These are phyloP conservation scores for Calonectria crousiana DNA, from an alignment of 2,329 filamentous ascomycete genomes.

Conservation along the genomic window DNA sequence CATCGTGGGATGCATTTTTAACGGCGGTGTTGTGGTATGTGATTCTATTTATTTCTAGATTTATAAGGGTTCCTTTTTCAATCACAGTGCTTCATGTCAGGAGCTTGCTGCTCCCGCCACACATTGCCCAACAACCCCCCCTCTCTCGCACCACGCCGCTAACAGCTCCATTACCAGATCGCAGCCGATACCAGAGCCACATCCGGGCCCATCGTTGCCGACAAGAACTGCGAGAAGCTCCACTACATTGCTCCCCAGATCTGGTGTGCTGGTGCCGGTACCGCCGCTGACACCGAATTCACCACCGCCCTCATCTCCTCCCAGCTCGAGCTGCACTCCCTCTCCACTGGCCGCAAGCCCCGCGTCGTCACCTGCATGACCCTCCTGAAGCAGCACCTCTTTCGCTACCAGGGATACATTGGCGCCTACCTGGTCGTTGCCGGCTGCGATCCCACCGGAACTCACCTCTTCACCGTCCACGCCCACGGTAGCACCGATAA, in stretches of 20 bases:
- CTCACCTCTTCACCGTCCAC: conserved; percentile 97
- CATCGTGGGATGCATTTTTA: conserved; percentile 96
- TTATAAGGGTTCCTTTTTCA: not conserved
- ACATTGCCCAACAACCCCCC: conserved; percentile 20
- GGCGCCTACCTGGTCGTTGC: conserved; percentile 98
- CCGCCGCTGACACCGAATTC: conserved; percentile 98
- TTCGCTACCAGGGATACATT: conserved; percentile 97
- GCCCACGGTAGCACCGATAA: conserved; percentile 99
- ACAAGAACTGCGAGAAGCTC: conserved; percentile 99
- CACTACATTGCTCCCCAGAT: conserved; percentile 99
- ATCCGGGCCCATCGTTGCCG: conserved; percentile 96
- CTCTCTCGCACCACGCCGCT: conserved; percentile 20
- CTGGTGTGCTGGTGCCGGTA: conserved; percentile 98
- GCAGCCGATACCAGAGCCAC: conserved; percentile 98
- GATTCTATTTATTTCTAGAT: not conserved
- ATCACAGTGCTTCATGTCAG: not conserved
- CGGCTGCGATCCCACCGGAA: conserved; percentile 94
- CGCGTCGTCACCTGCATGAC: conserved; percentile 99
- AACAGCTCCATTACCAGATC: conserved; percentile 69
- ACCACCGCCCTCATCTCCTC: conserved; percentile 98
- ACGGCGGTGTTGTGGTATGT: conserved; percentile 93
- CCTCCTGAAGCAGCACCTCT: conserved; percentile 98
- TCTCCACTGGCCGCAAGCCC: conserved; percentile 95
- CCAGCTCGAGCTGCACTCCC: conserved; percentile 95
- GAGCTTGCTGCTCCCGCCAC: not conserved